phyloP scores from a whole-genome alignment of 768 basidiomycete species.

The Tephrocybe sp. region DNA sequence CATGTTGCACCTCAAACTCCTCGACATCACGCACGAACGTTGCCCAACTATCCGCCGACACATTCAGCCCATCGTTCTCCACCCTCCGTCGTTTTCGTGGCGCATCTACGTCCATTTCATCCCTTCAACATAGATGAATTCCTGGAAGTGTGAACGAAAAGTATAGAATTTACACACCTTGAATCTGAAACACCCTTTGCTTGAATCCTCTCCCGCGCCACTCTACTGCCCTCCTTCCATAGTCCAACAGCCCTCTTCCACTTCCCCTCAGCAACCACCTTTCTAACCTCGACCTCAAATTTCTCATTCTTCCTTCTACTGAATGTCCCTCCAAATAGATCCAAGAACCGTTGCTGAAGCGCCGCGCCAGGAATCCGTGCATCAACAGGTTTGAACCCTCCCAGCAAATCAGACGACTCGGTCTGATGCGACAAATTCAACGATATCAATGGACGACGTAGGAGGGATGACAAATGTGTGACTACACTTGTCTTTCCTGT shows the following conservation, averaged over 20 bases:
- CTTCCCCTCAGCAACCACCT: slow-evolving; percentile 75
- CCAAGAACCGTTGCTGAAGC: slow-evolving; percentile 72
- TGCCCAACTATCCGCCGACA: slow-evolving; percentile 14
- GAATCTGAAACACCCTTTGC: slow-evolving; percentile 25
- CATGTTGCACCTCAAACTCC: slow-evolving; percentile 85
- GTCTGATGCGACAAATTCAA: slow-evolving; percentile 96
- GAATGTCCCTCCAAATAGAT: slow-evolving; percentile 83
- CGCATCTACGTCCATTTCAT: slow-evolving; percentile 27
- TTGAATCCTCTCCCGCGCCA: slow-evolving; percentile 65
- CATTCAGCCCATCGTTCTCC: slow-evolving; percentile 11
- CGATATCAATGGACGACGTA: slow-evolving; percentile 75
- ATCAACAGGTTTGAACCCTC: slow-evolving; percentile 96
- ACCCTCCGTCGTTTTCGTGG: slow-evolving; percentile 16
- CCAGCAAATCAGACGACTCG: slow-evolving; percentile 89
- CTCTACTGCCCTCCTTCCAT: slow-evolving; percentile 74
- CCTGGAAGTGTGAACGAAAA: neutral
- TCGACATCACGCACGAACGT: slow-evolving; percentile 45
- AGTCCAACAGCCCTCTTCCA: slow-evolving; percentile 84
- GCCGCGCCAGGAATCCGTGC: slow-evolving; percentile 71
- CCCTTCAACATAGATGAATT: slow-evolving; percentile 12
- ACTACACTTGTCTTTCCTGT: slow-evolving; percentile 96
- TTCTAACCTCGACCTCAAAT: slow-evolving; percentile 78
- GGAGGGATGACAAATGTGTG: slow-evolving; percentile 79
- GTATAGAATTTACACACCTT: slow-evolving; percentile 20
- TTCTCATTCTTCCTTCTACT: slow-evolving; percentile 87